Base-by-base conservation (phyloP, 495 filamentous ascomycete species). In the Chaetomium fimeti region DNA sequence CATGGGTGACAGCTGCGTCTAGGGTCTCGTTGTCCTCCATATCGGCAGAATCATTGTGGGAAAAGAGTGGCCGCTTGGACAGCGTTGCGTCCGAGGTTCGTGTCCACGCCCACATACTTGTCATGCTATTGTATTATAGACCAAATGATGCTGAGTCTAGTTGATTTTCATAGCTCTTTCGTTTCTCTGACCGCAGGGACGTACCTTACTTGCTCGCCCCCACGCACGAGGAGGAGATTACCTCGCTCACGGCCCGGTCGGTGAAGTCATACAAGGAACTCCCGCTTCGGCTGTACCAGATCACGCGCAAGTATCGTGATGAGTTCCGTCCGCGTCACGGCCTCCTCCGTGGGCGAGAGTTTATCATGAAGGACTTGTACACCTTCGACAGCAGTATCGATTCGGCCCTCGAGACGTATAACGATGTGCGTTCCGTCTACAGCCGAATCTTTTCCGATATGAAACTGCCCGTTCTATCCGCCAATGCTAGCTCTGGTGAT, bases 301-400 rank as follows among this genome's bases (percentile, higher is more conserved):
- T 96, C 58, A 86, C 91, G 7, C 85, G 93, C 48, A 98, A 98
- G 77, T 98, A 97, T 70, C 86, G 94, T 55, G 93, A 98, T 78
- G 94, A 98, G 71, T 82, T 86, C 45, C 83, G 94, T 27, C 94
- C 95, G 8, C 82, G 94, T 42, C 89, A 96, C 67, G 95, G 94
- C 15, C 81, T 98, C 2, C 82, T 98, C 13, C 87, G 94, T n/a
- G 89, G 91, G 0, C 87, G 90, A 64, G 94, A 98, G 69, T 98
- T 98, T 69, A 76, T 91, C 60, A 98, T 98, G 94, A 98, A 98
- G 76, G 94, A 98, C 74, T 84, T 98, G 1, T 98, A 98, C 71
- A 98, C 95, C 0, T 98, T 98, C 68, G 94, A 98, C 75, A 77
- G 80, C 60, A 88, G 77, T 43, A 69, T 82, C 3, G 71, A 84